phyloP scores from a whole-genome alignment of 164 flowering plant species.

The Euptelea pleiosperma region DNA sequence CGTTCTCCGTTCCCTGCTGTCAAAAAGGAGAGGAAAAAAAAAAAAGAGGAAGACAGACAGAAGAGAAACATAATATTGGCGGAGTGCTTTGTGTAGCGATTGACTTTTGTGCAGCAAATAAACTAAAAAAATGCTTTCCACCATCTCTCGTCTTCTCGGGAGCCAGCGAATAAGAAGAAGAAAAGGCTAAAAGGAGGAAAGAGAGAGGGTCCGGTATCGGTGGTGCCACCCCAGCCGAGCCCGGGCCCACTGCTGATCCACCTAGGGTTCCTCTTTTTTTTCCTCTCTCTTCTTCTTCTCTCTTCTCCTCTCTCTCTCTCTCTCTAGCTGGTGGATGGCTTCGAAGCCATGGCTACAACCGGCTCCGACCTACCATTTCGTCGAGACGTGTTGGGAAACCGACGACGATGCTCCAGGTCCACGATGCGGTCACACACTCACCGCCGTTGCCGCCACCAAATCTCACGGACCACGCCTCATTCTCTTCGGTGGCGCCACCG shows the following conservation, averaged over 20 bases:
- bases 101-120: no score
- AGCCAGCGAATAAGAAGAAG: no score
- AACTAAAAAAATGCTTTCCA: no score
- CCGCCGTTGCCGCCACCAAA: constrained; percentile 86
- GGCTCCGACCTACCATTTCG: constrained; percentile 69
- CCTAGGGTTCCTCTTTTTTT: background rate
- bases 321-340: constrained; percentile 14
- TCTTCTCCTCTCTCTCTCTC: background rate
- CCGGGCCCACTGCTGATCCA: background rate
- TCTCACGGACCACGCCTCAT: constrained; percentile 86
- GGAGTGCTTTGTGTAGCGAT: no score
- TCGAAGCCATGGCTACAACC: constrained; percentile 83
- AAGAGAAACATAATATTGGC: no score
- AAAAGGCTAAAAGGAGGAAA: no score
- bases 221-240: background rate
- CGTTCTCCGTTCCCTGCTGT: background rate
- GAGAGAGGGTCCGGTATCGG: background rate
- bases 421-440: constrained; percentile 84
- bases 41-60: background rate
- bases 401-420: constrained; percentile 98
- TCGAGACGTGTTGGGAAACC: constrained; percentile 75
- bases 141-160: no score
- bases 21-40: background rate
- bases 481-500: constrained; percentile 96
- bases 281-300: background rate